Evolutionary conservation across 768 basidiomycete genomes (phyloP).

Genomic region (Leccinum barrowsii): DNA sequence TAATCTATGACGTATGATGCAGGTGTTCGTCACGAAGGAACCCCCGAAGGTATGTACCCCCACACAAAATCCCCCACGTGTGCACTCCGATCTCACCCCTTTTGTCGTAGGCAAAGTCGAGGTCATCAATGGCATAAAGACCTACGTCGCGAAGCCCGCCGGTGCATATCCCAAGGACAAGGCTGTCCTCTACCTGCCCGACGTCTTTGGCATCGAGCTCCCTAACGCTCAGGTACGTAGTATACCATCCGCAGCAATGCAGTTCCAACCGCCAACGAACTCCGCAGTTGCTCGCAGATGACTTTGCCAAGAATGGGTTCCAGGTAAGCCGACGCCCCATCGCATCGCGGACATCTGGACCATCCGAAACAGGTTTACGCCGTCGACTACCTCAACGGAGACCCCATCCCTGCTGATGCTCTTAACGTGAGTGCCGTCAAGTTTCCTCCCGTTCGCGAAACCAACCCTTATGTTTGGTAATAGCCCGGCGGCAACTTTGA

Average conservation of each 20-base stretch:
- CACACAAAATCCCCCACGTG: neutral
- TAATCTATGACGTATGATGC: neutral
- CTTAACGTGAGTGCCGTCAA: neutral
- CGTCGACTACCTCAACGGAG: constrained; percentile 30
- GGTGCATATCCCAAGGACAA: constrained; percentile 51
- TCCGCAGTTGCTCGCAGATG: constrained; percentile 34
- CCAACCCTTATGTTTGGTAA: neutral
- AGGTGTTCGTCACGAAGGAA: constrained; percentile 52
- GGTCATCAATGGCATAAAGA: constrained; percentile 43
- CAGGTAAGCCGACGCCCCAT: neutral
- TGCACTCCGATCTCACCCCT: neutral
- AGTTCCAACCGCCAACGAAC: neutral
- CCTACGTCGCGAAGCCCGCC: constrained; percentile 53
- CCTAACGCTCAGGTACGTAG: constrained; percentile 6
- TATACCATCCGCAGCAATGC: neutral
- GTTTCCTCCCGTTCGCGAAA: neutral
- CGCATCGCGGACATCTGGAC: neutral
- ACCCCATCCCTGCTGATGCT: neutral
- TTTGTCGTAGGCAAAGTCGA: constrained; percentile 22
- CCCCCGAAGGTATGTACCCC: constrained; percentile 37
- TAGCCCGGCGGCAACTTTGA: constrained; percentile 32
- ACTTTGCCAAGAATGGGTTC: constrained; percentile 3
- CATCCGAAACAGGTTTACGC: neutral
- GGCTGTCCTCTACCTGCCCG: constrained; percentile 51
- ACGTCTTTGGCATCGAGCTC: constrained; percentile 46